Conservation (phyloP, 768 basidiomycete genomes). For the Sporobolomyces phaffii region DNA sequence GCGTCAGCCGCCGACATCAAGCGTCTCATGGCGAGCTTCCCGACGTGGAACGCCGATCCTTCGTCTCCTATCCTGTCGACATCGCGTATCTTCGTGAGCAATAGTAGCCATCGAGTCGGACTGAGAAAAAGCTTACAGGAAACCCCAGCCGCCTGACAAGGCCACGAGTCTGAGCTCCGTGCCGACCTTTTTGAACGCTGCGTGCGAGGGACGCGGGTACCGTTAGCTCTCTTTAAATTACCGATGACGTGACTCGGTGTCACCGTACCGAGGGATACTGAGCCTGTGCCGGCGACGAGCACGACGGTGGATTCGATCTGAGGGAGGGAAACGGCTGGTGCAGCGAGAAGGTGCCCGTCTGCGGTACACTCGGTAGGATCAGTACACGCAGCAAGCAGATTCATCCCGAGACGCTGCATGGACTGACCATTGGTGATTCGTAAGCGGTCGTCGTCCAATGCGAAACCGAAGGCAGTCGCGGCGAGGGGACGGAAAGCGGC, state of each 20-base stretch:
- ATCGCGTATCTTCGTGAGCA: no score
- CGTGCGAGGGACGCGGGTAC: neutral
- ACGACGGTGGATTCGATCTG: conserved; percentile 41
- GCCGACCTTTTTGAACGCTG: conserved; percentile 33
- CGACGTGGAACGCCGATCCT: conserved; percentile 44
- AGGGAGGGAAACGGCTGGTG: conserved; percentile 35
- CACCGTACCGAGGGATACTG: conserved; percentile 35
- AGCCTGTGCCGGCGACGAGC: conserved; percentile 45
- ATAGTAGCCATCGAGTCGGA: no score
- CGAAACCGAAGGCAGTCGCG: conserved; percentile 28
- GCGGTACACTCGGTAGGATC: neutral
- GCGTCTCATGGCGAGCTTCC: conserved; percentile 41
- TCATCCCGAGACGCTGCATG: neutral
- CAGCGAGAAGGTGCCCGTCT: conserved; percentile 46
- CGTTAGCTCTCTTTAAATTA: neutral
- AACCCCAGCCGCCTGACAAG: conserved; percentile 43
- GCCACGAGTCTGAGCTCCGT: conserved; percentile 39
- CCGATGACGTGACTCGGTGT: neutral
- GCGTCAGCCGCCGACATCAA: conserved; percentile 41
- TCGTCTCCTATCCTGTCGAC: conserved; percentile 46
- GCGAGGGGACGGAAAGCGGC: conserved; percentile 37
- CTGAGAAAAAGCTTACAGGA: conserved; percentile 43
- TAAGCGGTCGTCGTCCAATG: conserved; percentile 6
- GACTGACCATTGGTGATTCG: conserved; percentile 45
- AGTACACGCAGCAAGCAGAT: neutral